Base-by-base conservation (phyloP, 2,329 filamentous ascomycete genomes). In the Fusarium abutilonis region DNA sequence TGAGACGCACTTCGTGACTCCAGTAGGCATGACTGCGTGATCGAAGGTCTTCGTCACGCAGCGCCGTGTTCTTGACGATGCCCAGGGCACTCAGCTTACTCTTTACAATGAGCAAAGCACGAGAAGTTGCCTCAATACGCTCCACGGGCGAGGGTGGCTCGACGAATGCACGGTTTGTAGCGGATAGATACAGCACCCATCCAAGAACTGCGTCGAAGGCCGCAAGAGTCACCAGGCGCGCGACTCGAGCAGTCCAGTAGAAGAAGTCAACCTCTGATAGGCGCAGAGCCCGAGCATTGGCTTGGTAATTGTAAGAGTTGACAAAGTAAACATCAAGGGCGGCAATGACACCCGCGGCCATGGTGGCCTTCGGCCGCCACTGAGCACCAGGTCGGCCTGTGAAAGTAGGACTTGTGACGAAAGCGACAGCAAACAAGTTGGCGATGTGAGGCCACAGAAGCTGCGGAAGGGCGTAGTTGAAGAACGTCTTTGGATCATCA, bases 151-250 rank as follows among this genome's bases (percentile, higher is more conserved):
- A 79, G 0, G 85, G 83, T 13, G 87, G 85, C 42, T 81, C 79
- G 19, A 86, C 84, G 65, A 96, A 91, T 56, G 90, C 89, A 17
- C 93, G 87, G 71, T 93, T 89, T 5, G 95, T 97, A 14, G 87
- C 86, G 3, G 89, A 88, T 4, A 95, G 80, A 77, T 89, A 97
- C 34, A 97, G 79, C 4, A 89, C 74, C 48, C 79, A 82, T 0
- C 86, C 91, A 0, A 95, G 76, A 1, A 81, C 52, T 0, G 76
- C 81, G 72, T 98, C 89, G 19, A 92, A 80, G 0, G 80, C 65
- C 0, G 87, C 88, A 4, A 97, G 84, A 1, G 77, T 79, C 13
- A 91, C 67, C 28, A 84, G 83, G 3, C 95, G 88, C 49, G 84
- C 79, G 2, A 85, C 77, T 2, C 87, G 85, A 63, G 89, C 76